These are phyloP conservation scores for Cladosporium sp. DNA, from an alignment of 2,329 filamentous ascomycete species.

Conservation along the genomic window DNA sequence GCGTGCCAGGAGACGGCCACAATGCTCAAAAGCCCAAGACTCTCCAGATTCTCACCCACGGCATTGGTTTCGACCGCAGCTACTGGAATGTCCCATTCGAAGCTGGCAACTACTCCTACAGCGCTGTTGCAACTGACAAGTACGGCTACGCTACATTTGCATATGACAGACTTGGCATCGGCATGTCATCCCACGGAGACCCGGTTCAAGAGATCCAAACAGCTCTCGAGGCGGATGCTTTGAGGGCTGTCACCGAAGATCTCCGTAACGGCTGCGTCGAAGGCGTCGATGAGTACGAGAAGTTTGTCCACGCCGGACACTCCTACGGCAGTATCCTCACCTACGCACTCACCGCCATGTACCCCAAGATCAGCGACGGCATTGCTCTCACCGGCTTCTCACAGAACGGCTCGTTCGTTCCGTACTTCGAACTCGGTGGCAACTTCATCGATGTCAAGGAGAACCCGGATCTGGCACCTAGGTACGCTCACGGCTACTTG, in stretches of 20 bases:
- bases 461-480: conserved; percentile 28
- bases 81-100: conserved; percentile 64
- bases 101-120: conserved; percentile 64
- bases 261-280: conserved; percentile 51
- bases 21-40: conserved; percentile 32
- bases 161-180: conserved; percentile 64
- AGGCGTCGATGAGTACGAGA: conserved; percentile 42
- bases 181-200: conserved; percentile 58
- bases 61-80: conserved; percentile 57
- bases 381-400: conserved; percentile 63
- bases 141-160: conserved; percentile 61
- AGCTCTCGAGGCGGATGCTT: conserved; percentile 58
- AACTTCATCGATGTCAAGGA: conserved; percentile 36
- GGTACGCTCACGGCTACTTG: conserved; percentile 54
- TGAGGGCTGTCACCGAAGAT: conserved; percentile 54
- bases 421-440: conserved; percentile 34
- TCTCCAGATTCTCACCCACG: conserved; percentile 55
- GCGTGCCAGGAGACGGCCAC: conserved; percentile 45
- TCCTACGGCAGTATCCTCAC: conserved; percentile 60
- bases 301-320: conserved; percentile 63
- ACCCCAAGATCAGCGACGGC: conserved; percentile 57
- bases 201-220: conserved; percentile 62
- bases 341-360: conserved; percentile 54
- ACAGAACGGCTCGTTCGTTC: conserved; percentile 48
- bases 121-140: conserved; percentile 54